A percentile compares a stretch with the other conserved stretches of the same genome.
Conservation (phyloP, 2,329 filamentous ascomycete genomes). For the Fonsecaea erecta region DNA sequence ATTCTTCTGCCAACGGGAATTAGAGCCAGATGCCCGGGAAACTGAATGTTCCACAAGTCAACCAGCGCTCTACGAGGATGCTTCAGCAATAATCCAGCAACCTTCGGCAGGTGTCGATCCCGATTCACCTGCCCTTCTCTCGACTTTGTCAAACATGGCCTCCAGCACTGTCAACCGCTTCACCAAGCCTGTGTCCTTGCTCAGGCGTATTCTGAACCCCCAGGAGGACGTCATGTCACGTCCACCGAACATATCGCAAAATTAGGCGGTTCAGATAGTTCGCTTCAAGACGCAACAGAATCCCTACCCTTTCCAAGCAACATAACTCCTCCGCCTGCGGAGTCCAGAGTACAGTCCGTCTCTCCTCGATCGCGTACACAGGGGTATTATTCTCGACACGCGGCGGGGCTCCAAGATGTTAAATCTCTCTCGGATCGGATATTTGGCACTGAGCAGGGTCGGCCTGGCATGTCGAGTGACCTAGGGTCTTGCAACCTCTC, state of each 20-base stretch:
- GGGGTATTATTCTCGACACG: not conserved
- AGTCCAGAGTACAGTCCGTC: constrained; percentile 2
- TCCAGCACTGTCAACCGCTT: not conserved
- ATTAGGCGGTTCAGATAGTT: not conserved
- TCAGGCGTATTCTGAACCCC: not conserved
- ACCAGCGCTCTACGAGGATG: constrained; percentile 88
- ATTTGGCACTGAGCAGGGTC: not conserved
- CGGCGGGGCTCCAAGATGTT: not conserved
- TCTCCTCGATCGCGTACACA: not conserved
- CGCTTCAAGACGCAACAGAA: not conserved
- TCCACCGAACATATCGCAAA: not conserved
- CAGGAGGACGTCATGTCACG: not conserved
- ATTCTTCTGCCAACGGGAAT: not conserved
- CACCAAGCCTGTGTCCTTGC: not conserved
- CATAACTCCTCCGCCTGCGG: not conserved
- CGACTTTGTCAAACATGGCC: not conserved
- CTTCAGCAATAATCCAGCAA: constrained; percentile 65
- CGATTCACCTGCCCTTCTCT: constrained; percentile 2
- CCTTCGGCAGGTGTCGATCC: constrained; percentile 2
- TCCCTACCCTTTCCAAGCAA: not conserved
- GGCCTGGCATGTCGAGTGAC: not conserved
- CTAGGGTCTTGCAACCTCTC: not conserved
- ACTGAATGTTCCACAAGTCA: constrained; percentile 54
- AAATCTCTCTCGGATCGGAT: constrained; percentile 3
- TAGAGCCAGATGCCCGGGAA: constrained; percentile 27